Conservation (phyloP, 805 yeast genomes). For the Barnettozyma populi region DNA sequence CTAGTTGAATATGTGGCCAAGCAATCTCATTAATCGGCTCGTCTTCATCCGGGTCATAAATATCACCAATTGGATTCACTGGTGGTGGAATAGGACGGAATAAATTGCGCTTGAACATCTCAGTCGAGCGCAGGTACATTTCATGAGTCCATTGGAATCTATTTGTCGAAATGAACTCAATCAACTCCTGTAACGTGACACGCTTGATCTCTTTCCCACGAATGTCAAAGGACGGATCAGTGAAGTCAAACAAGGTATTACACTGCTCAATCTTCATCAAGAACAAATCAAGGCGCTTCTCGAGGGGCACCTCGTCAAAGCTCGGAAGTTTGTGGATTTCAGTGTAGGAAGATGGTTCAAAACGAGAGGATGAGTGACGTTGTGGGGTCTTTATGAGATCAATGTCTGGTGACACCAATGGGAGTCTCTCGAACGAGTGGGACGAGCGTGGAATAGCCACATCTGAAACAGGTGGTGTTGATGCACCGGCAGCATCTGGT, state of each 20-base stretch:
- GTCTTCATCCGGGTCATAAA: constrained; percentile 97
- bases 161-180: constrained; percentile 78
- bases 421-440: constrained; percentile 50
- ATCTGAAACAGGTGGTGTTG: constrained; percentile 7
- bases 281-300: constrained; percentile 74
- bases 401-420: constrained; percentile 62
- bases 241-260: constrained; percentile 88
- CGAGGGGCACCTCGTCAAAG: constrained; percentile 83
- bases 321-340: constrained; percentile 73
- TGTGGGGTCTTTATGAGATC: constrained; percentile 83
- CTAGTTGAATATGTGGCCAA: constrained; percentile 98
- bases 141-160: constrained; percentile 85
- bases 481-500: background rate
- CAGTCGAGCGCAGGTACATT: constrained; percentile 82
- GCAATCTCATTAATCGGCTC: constrained; percentile 95
- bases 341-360: constrained; percentile 68
- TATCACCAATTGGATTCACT: constrained; percentile 93
- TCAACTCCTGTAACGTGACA: constrained; percentile 79
- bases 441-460: constrained; percentile 36
- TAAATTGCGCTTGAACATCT: constrained; percentile 83
- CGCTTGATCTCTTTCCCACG: constrained; percentile 91
- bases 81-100: constrained; percentile 98
- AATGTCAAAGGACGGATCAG: constrained; percentile 87
- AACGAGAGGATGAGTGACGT: constrained; percentile 87
- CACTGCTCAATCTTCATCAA: constrained; percentile 90